These are phyloP conservation scores for Mucor plumbeus DNA, from an alignment of 371 early-diverging fungal species.

Conservation along the genomic window DNA sequence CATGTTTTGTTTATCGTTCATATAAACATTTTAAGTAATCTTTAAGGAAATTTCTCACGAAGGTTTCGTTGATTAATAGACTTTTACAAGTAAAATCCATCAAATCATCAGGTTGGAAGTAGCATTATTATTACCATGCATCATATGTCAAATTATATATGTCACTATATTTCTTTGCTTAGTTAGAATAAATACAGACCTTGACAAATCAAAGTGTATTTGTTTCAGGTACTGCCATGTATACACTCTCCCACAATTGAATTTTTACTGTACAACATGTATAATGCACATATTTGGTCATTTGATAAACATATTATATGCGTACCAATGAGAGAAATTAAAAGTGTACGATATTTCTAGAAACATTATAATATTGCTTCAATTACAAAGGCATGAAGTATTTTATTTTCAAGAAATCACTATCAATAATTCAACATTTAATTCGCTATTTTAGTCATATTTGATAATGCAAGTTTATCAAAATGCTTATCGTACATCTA, in stretches of 20 bases:
- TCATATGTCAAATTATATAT: background rate
- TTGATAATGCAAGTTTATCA: too few relatives aligned
- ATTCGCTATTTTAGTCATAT: too few relatives aligned
- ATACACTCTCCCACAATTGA: background rate
- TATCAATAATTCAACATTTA: too few relatives aligned
- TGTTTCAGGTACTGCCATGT: background rate
- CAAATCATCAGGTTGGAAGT: too few relatives aligned
- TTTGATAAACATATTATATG: constrained; percentile 1
- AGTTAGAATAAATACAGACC: background rate
- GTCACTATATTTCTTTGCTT: background rate
- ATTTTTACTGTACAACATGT: background rate
- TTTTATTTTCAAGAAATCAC: too few relatives aligned
- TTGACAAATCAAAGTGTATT: background rate
- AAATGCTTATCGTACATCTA: too few relatives aligned
- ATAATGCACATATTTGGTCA: background rate
- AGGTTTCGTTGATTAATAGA: background rate
- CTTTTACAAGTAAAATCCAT: background rate
- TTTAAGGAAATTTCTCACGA: constrained; percentile 2
- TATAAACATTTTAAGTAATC: background rate
- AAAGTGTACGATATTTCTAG: background rate
- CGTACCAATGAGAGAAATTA: background rate
- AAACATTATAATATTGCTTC: background rate
- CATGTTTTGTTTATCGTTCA: background rate
- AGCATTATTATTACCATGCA: too few relatives aligned
- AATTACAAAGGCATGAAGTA: too few relatives aligned